phyloP scores from a whole-genome alignment of 257 asterid genomes.

The Ligustrum vulgare region DNA sequence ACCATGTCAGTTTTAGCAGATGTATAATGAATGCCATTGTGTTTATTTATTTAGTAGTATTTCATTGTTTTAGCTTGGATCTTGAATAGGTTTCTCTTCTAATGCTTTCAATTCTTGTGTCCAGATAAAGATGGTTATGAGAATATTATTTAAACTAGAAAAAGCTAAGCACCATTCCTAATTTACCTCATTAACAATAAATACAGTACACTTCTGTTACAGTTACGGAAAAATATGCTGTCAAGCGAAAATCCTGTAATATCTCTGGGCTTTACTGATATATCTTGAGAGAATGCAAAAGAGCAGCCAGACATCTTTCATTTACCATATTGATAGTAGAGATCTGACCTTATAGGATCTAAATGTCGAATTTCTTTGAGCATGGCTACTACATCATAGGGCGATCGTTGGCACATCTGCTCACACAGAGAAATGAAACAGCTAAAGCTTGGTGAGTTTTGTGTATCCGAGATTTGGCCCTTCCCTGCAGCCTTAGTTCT shows the following conservation, averaged over 20 bases:
- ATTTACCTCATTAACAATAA: slow-evolving; percentile 24
- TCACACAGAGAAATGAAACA: slow-evolving; percentile 79
- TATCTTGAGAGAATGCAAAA: slow-evolving; percentile 73
- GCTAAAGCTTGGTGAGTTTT: slow-evolving; percentile 91
- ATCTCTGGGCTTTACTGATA: no score
- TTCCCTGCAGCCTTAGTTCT: slow-evolving; percentile 87
- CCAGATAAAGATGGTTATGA: neutral
- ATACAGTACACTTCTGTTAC: slow-evolving; percentile 25
- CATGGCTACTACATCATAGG: slow-evolving; percentile 89
- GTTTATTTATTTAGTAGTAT: neutral
- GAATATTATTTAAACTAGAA: no score
- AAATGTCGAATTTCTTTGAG: slow-evolving; percentile 67
- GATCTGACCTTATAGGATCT: slow-evolving; percentile 54
- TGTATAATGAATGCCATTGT: neutral
- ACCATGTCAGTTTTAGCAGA: neutral
- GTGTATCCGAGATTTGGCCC: slow-evolving; percentile 88
- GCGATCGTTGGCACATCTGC: slow-evolving; percentile 64
- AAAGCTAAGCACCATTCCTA: neutral
- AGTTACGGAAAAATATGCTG: slow-evolving; percentile 14
- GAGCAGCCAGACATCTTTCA: slow-evolving; percentile 82
- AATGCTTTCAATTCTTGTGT: neutral
- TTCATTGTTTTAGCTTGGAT: neutral
- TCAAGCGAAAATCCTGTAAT: slow-evolving; percentile 25
- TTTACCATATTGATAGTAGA: slow-evolving; percentile 42
- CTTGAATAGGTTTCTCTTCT: neutral